Evolutionary conservation across 148 eudicot genomes (phyloP).

Genomic region (Euryodendron excelsum): DNA sequence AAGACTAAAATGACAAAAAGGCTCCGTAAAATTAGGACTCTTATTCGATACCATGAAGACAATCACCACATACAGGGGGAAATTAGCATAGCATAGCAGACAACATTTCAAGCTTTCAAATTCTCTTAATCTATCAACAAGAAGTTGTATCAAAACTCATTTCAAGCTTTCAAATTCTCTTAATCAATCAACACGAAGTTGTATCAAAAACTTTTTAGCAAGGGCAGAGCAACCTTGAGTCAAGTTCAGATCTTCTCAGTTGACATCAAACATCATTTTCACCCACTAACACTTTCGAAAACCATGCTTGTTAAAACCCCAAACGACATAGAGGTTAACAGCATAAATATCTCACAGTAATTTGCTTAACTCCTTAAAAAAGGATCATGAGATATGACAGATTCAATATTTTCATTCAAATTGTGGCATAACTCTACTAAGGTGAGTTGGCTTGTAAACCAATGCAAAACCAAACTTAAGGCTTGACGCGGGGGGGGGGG

Average conservation of each 20-base stretch:
- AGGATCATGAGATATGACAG: background rate
- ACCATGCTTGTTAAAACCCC: background rate
- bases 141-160: background rate
- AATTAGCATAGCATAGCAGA: background rate
- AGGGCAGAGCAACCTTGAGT: conserved; percentile 1
- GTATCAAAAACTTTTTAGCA: background rate
- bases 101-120: conserved; percentile 2
- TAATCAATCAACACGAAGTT: background rate
- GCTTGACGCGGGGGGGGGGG: too few relatives aligned
- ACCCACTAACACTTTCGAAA: background rate
- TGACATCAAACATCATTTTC: conserved; percentile 1
- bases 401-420: background rate
- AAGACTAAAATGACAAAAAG: conserved; percentile 41
- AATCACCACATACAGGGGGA: background rate
- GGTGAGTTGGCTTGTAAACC: background rate
- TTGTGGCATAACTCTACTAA: background rate
- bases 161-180: conserved; percentile 2
- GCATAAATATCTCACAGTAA: background rate
- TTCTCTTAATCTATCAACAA: background rate
- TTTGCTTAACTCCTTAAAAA: background rate
- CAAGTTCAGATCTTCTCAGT: conserved; percentile 8
- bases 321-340: background rate
- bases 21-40: background rate
- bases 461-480: background rate
- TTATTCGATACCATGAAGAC: background rate